Evolutionary conservation across 305 asterid species (phyloP).

Genomic region (Withania somnifera): DNA sequence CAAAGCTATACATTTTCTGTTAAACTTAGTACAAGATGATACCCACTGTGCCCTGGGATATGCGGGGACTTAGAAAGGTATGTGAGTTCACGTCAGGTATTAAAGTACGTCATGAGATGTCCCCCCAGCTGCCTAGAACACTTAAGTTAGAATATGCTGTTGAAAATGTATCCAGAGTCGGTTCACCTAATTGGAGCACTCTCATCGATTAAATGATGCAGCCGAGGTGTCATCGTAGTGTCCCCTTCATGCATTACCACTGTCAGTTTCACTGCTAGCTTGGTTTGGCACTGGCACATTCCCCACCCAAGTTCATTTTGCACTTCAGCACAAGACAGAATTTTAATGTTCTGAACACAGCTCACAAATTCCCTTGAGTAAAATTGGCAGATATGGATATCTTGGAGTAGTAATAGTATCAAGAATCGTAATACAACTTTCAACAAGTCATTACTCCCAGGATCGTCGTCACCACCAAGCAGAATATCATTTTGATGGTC

Average conservation of each 20-base stretch:
- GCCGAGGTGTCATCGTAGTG: conserved; percentile 55
- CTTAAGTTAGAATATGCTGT: not conserved
- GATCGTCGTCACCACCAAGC: conserved; percentile 97
- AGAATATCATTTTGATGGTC: conserved; percentile 90
- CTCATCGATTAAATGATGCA: conserved; percentile 57
- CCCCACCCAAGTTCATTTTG: conserved; percentile 95
- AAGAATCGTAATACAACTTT: not conserved
- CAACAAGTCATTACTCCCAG: conserved; percentile 69
- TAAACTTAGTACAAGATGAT: not conserved
- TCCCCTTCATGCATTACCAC: conserved; percentile 81
- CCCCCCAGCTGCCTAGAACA: not conserved
- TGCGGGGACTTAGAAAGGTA: not conserved
- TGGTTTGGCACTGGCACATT: conserved; percentile 57
- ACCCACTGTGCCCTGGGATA: not conserved
- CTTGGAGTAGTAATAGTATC: not conserved
- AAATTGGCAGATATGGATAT: not conserved
- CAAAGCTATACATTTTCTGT: not conserved
- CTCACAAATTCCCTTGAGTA: conserved; percentile 77
- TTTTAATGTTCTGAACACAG: conserved; percentile 91
- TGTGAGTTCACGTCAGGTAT: not conserved
- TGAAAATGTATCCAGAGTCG: not conserved
- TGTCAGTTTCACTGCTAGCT: conserved; percentile 80
- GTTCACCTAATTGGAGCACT: not conserved
- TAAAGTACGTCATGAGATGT: not conserved
- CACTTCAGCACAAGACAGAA: conserved; percentile 78